Percentiles rank a stretch among this genome's conserved stretches.
phyloP scores from a whole-genome alignment of 2,329 filamentous ascomycete species.

The Pseudofabraea citricarpa region DNA sequence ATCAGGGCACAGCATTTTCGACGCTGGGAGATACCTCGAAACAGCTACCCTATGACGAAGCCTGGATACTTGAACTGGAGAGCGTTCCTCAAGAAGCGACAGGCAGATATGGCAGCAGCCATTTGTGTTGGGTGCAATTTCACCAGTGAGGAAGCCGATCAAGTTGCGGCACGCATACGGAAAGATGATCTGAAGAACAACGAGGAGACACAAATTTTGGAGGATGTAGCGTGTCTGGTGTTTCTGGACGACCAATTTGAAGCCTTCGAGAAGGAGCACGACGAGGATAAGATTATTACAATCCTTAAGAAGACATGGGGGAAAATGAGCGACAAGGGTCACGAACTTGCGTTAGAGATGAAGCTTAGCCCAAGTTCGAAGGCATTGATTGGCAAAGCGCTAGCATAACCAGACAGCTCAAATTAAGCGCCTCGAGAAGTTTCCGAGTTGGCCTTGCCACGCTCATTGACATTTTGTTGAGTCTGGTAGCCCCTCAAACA shows the following conservation, averaged over 20 bases:
- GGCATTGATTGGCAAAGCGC: constrained; percentile 57
- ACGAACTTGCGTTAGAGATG: constrained; percentile 60
- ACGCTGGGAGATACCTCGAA: constrained; percentile 75
- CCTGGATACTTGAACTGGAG: constrained; percentile 79
- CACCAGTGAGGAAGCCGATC: constrained; percentile 46
- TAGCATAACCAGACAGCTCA: too few species aligned
- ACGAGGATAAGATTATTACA: constrained; percentile 71
- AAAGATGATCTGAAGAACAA: constrained; percentile 68
- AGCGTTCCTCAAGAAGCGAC: constrained; percentile 65
- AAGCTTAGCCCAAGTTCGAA: constrained; percentile 44
- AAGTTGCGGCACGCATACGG: constrained; percentile 67
- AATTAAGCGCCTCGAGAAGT: too few species aligned
- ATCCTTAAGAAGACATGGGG: constrained; percentile 72
- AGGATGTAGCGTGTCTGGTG: constrained; percentile 83
- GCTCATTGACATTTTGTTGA: too few species aligned
- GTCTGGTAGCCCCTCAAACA: too few species aligned
- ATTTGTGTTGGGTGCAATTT: constrained; percentile 42
- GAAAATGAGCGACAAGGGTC: constrained; percentile 65
- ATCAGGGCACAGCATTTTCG: constrained; percentile 82
- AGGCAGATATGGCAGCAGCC: constrained; percentile 53
- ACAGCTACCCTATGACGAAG: constrained; percentile 68
- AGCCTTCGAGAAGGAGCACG: constrained; percentile 65
- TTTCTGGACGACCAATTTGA: constrained; percentile 87
- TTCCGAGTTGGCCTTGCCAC: too few species aligned
- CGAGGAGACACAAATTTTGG: constrained; percentile 68